Conservation (phyloP, 2,329 filamentous ascomycete species). For the Shiraia bambusicola region DNA sequence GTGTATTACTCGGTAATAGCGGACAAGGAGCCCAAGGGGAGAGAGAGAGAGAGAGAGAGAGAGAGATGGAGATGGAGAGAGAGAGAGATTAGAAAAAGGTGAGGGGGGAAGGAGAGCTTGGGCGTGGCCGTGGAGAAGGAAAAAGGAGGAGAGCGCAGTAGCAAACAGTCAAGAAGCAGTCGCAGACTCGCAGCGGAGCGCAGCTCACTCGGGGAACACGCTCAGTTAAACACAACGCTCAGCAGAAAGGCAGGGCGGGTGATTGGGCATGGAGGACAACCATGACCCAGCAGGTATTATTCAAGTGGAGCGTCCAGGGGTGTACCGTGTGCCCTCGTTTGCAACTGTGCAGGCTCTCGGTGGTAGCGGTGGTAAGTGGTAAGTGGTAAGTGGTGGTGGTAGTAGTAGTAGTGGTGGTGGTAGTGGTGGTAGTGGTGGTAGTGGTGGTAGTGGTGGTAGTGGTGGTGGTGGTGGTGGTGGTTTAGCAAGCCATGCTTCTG, state of each 20-base stretch:
- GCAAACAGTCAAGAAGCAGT: constrained; percentile 17
- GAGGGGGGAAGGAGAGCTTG: background rate
- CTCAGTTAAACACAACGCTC: constrained; percentile 33
- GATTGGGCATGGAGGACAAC: constrained; percentile 27
- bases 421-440: too few species aligned
- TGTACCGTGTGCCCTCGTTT: too few species aligned
- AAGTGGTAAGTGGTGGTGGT: too few species aligned
- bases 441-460: too few species aligned
- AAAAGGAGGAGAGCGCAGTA: constrained; percentile 3
- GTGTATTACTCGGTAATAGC: too few species aligned
- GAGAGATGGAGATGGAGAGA: background rate
- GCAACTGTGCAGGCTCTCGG: too few species aligned
- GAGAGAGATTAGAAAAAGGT: too few species aligned
- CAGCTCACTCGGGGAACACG: constrained; percentile 27
- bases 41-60: constrained; percentile 15
- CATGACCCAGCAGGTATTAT: constrained; percentile 25
- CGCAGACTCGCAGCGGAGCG: constrained; percentile 17
- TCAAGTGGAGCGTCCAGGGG: constrained; percentile 27
- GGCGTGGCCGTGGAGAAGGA: background rate
- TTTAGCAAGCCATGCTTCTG: constrained; percentile 25
- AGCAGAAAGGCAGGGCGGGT: constrained; percentile 20
- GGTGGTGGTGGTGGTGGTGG: too few species aligned
- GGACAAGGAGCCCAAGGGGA: constrained; percentile 10
- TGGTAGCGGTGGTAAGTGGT: too few species aligned
- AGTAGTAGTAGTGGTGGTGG: too few species aligned